phyloP scores from a whole-genome alignment of 2,329 filamentous ascomycete genomes.

The Coniochaeta ligniaria region DNA sequence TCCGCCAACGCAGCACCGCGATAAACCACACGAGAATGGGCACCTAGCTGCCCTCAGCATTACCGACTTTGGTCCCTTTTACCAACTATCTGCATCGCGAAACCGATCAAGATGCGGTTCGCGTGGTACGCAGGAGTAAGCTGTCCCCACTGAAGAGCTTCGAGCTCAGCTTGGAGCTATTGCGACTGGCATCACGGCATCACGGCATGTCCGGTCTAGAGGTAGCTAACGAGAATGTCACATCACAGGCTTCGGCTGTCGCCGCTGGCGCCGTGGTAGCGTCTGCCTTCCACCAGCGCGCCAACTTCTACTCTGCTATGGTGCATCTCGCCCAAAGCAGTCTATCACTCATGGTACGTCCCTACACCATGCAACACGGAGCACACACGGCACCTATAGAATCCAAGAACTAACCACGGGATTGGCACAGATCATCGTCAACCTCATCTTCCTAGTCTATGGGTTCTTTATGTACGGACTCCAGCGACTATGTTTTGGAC shows the following conservation, averaged over 20 bases:
- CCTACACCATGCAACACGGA: background rate
- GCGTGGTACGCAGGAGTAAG: constrained; percentile 56
- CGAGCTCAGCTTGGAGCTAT: constrained; percentile 6
- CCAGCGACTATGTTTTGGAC: constrained; percentile 85
- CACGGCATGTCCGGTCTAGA: too few species aligned
- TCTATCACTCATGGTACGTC: constrained; percentile 77
- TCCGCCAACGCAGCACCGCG: background rate
- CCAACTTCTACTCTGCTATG: constrained; percentile 97
- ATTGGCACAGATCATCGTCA: constrained; percentile 68
- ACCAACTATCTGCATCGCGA: constrained; percentile 5
- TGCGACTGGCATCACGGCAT: background rate
- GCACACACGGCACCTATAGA: background rate
- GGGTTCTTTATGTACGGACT: constrained; percentile 77
- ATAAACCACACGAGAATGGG: constrained; percentile 20
- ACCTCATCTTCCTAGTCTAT: constrained; percentile 77
- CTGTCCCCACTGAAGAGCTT: constrained; percentile 4
- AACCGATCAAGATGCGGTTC: constrained; percentile 37
- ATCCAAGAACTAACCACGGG: background rate
- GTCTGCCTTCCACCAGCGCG: constrained; percentile 87
- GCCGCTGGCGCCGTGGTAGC: constrained; percentile 78
- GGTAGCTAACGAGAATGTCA: constrained; percentile 1
- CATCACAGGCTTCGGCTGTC: constrained; percentile 64
- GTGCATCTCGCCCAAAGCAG: constrained; percentile 97
- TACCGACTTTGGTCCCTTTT: background rate
- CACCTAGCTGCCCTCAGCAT: constrained; percentile 18